Conservation (phyloP, 176 grass and related monocot genomes). For the Cenchrus purpureus region DNA sequence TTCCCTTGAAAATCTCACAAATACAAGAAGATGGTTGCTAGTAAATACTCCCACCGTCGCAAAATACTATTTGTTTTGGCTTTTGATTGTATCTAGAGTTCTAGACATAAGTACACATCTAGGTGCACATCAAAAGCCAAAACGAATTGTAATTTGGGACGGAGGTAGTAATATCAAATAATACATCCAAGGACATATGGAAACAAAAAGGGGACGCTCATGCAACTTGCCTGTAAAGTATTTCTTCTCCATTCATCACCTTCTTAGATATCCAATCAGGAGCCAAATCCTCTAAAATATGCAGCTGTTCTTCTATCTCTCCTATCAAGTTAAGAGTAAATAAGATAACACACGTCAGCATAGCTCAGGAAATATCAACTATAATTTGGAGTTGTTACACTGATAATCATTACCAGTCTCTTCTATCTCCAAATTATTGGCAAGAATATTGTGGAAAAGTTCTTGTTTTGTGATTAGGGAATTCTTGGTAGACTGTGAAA, state of each 20-base stretch:
- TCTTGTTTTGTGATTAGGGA: conserved; percentile 79
- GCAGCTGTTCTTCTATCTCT: conserved; percentile 85
- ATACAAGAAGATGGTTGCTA: not conserved
- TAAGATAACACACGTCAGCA: conserved; percentile 4
- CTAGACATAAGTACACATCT: no score
- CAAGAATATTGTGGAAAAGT: conserved; percentile 88
- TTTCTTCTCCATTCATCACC: conserved; percentile 57
- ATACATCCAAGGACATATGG: not conserved
- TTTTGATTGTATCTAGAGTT: no score
- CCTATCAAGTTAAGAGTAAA: conserved; percentile 46
- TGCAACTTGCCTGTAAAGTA: conserved; percentile 80
- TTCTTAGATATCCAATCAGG: conserved; percentile 86
- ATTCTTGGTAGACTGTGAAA: conserved; percentile 73
- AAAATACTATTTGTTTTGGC: no score
- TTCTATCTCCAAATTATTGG: conserved; percentile 93
- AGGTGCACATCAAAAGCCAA: no score
- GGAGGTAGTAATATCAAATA: not conserved
- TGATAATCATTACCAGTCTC: conserved; percentile 61
- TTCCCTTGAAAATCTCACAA: not conserved
- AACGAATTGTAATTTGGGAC: no score
- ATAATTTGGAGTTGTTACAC: conserved; percentile 34
- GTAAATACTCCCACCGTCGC: no score
- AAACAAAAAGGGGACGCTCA: not conserved
- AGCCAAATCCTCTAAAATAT: conserved; percentile 67
- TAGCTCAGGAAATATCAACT: conserved; percentile 15